phyloP scores from a whole-genome alignment of 805 yeast species.

The Wickerhamiella galacta region DNA sequence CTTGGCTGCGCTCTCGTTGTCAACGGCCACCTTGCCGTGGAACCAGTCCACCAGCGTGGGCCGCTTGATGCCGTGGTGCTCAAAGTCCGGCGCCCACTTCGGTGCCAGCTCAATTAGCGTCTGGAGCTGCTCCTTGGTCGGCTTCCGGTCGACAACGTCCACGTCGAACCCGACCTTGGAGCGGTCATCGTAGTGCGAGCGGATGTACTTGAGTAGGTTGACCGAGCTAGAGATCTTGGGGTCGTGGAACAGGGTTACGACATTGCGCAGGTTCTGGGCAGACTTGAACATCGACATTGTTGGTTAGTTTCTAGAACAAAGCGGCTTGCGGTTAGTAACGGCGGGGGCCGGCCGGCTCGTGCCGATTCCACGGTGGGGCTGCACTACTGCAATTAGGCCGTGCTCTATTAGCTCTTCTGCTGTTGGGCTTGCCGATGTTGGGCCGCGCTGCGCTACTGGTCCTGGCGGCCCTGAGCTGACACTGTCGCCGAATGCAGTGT shows the following conservation, averaged over 20 bases:
- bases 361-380: too few species aligned
- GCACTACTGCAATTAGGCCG: too few species aligned
- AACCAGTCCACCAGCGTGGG: constrained; percentile 53
- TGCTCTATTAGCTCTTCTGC: too few species aligned
- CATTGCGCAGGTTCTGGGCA: constrained; percentile 17
- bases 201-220: constrained; percentile 11
- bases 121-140: constrained; percentile 19
- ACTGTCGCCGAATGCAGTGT: too few species aligned
- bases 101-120: constrained; percentile 10
- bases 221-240: constrained; percentile 13
- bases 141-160: constrained; percentile 18
- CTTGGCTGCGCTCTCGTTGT: constrained; percentile 27
- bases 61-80: constrained; percentile 17
- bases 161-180: constrained; percentile 16
- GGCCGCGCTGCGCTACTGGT: too few species aligned
- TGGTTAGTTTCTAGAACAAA: too few species aligned
- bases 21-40: constrained; percentile 35
- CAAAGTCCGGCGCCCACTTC: constrained; percentile 8
- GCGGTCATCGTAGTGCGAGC: constrained; percentile 11
- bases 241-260: constrained; percentile 21
- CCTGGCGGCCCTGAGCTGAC: too few species aligned
- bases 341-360: too few species aligned
- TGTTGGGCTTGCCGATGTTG: too few species aligned
- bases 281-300: constrained; percentile 17
- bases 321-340: too few species aligned